Evolutionary conservation across 371 early-diverging fungal genomes (phyloP).

Genomic region (Mortierella sp.): DNA sequence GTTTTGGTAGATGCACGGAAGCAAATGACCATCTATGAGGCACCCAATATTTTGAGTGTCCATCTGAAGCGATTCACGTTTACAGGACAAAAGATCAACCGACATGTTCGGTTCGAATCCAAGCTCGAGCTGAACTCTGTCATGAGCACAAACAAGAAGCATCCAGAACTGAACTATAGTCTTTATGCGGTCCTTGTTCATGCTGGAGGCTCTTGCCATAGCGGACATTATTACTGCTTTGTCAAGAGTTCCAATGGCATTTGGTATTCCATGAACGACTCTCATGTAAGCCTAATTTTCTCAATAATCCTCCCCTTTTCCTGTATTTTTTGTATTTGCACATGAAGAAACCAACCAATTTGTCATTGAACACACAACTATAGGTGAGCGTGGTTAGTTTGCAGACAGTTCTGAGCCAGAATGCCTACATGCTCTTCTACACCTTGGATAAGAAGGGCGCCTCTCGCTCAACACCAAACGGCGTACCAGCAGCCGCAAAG

Average conservation of each 20-base stretch:
- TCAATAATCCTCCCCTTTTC: too few relatives aligned
- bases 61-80: conserved; percentile 84
- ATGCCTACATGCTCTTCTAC: conserved; percentile 92
- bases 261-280: conserved; percentile 89
- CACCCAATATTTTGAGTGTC: conserved; percentile 76
- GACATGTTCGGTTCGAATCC: conserved; percentile 58
- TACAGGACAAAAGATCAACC: conserved; percentile 73
- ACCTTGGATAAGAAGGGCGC: conserved; percentile 46
- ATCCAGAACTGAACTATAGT: conserved; percentile 56
- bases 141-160: conserved; percentile 52
- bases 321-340: background rate
- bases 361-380: background rate
- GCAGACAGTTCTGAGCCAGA: conserved; percentile 71
- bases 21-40: conserved; percentile 75
- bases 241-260: conserved; percentile 77
- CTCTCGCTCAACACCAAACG: background rate
- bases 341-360: background rate
- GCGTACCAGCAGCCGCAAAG: background rate
- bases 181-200: conserved; percentile 86
- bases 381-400: conserved; percentile 68
- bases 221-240: conserved; percentile 87
- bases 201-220: conserved; percentile 74
- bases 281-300: conserved; percentile 57
- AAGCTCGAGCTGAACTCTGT: conserved; percentile 55
- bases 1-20: conserved; percentile 79